A percentile compares a stretch with the other conserved stretches of the same genome.
Evolutionary conservation across 2,329 filamentous ascomycete genomes (phyloP).

Genomic region (Talaromyces sp.): DNA sequence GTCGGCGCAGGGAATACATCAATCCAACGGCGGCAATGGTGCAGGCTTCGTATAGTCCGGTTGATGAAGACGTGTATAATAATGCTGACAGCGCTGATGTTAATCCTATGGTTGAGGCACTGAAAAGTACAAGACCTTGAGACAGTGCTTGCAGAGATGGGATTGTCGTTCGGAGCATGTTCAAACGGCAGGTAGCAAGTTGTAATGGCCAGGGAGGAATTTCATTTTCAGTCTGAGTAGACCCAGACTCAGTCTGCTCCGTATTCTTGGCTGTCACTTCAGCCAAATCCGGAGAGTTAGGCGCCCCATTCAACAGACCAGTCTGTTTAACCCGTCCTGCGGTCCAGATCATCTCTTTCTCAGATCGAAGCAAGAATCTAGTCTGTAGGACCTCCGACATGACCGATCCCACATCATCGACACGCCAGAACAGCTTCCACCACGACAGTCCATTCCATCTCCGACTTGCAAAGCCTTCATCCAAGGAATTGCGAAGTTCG

Average conservation of each 20-base stretch:
- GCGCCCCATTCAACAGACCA: slow-evolving; percentile 47
- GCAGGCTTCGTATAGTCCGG: slow-evolving; percentile 57
- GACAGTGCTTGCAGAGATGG: slow-evolving; percentile 70
- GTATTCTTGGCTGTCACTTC: slow-evolving; percentile 14
- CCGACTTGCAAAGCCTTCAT: slow-evolving; percentile 71
- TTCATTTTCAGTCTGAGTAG: neutral
- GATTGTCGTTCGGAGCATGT: slow-evolving; percentile 65
- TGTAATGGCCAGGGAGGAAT: slow-evolving; percentile 66
- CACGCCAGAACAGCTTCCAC: slow-evolving; percentile 95
- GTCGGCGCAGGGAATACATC: slow-evolving; percentile 56
- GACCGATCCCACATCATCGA: slow-evolving; percentile 86
- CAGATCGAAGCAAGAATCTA: slow-evolving; percentile 73
- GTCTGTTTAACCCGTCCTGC: slow-evolving; percentile 71
- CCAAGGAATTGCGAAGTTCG: slow-evolving; percentile 77
- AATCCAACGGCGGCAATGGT: slow-evolving; percentile 60
- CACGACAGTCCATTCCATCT: slow-evolving; percentile 80
- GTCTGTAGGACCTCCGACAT: slow-evolving; percentile 74
- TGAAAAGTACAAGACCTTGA: slow-evolving; percentile 72
- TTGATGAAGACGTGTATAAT: slow-evolving; percentile 54
- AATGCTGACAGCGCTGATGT: slow-evolving; percentile 57
- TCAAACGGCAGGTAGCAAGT: slow-evolving; percentile 68
- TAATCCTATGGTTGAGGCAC: slow-evolving; percentile 68
- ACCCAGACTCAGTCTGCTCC: slow-evolving; percentile 23
- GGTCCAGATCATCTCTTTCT: slow-evolving; percentile 79
- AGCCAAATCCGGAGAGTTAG: slow-evolving; percentile 12